These are phyloP conservation scores for Phytomonas francai DNA, from an alignment of 208 protist species.

Conservation along the genomic window DNA sequence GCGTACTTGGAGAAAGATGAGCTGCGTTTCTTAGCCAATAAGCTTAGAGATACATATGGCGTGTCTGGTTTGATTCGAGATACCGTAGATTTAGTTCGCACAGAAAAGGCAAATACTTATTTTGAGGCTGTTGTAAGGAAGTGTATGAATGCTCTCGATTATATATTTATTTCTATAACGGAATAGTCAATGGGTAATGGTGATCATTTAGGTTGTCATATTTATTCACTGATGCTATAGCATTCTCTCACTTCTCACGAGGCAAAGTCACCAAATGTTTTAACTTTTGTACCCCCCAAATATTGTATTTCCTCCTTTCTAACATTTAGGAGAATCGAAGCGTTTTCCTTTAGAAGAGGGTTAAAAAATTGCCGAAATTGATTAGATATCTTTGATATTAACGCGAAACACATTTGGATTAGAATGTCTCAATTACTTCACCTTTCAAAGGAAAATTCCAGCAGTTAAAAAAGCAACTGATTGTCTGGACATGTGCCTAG, in stretches of 20 bases:
- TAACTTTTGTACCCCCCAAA: not conserved
- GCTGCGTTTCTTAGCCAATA: conserved; percentile 57
- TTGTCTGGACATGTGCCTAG: no score
- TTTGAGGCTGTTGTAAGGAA: conserved; percentile 36
- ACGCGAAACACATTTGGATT: no score
- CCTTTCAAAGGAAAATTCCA: no score
- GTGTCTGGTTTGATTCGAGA: conserved; percentile 44
- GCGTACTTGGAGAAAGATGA: conserved; percentile 64
- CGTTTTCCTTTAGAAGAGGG: not conserved
- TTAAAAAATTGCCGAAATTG: no score
- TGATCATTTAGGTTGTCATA: not conserved
- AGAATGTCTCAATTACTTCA: no score
- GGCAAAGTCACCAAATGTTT: not conserved
- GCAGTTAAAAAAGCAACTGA: no score
- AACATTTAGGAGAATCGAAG: no score
- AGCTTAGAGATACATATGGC: conserved; percentile 62
- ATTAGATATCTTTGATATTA: no score
- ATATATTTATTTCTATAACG: conserved; percentile 9
- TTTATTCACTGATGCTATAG: not conserved
- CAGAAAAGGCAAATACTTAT: conserved; percentile 40
- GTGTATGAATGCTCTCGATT: conserved; percentile 12
- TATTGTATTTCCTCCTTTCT: conserved; percentile 1
- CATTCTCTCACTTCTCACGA: not conserved
- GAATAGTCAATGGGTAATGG: not conserved
- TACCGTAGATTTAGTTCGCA: conserved; percentile 43